These are phyloP conservation scores for Pleurotus cornucopiae DNA, from an alignment of 768 basidiomycete species.

Conservation along the genomic window DNA sequence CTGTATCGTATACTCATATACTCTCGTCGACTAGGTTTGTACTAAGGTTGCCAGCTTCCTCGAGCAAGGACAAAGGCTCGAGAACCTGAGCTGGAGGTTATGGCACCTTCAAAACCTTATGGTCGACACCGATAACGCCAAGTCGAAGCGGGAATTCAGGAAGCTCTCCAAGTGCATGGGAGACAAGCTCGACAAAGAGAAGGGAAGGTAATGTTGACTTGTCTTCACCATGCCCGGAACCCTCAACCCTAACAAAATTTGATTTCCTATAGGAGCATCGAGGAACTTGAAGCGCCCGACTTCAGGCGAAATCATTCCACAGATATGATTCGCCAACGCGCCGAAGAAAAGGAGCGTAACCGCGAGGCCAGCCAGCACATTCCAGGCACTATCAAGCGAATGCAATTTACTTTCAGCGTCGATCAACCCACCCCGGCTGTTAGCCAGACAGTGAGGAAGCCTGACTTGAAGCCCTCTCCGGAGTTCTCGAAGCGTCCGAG, in stretches of 20 bases:
- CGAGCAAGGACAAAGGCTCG: constrained; percentile 86
- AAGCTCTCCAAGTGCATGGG: constrained; percentile 86
- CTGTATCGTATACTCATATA: not conserved
- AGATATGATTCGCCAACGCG: constrained; percentile 77
- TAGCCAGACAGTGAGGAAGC: constrained; percentile 43
- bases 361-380: constrained; percentile 65
- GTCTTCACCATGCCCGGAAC: constrained; percentile 27
- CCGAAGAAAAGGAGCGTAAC: constrained; percentile 75
- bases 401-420: constrained; percentile 88
- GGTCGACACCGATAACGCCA: constrained; percentile 88
- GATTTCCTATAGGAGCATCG: constrained; percentile 59
- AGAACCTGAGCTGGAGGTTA: constrained; percentile 89
- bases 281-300: constrained; percentile 80
- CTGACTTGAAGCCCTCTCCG: constrained; percentile 59
- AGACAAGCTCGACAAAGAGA: constrained; percentile 90
- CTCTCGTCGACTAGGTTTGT: constrained; percentile 54
- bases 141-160: constrained; percentile 85
- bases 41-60: constrained; percentile 89
- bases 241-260: constrained; percentile 27
- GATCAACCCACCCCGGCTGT: constrained; percentile 55
- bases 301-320: constrained; percentile 77
- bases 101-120: constrained; percentile 92
- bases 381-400: constrained; percentile 76
- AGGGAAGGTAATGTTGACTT: constrained; percentile 56
- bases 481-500: constrained; percentile 50